These are phyloP conservation scores for Exophiala bonariae DNA, from an alignment of 2,329 filamentous ascomycete species.

Conservation along the genomic window DNA sequence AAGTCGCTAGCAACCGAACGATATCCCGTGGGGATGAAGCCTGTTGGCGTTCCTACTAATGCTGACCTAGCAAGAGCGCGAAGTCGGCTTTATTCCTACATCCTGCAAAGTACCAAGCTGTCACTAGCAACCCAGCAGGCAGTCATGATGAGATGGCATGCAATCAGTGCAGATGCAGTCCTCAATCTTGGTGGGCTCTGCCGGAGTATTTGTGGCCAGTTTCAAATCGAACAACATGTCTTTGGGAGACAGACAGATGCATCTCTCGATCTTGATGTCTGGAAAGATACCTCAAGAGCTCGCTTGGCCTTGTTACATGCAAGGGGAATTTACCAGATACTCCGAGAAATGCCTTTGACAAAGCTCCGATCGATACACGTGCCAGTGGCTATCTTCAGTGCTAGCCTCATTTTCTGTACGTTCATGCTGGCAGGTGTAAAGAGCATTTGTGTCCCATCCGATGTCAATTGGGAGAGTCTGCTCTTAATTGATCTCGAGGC, in stretches of 20 bases:
- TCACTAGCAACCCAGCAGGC: slow-evolving; percentile 39
- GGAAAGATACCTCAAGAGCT: slow-evolving; percentile 40
- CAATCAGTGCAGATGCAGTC: slow-evolving; percentile 44
- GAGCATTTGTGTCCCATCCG: neutral
- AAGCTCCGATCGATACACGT: slow-evolving; percentile 47
- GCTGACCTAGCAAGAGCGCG: slow-evolving; percentile 41
- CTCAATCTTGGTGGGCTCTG: slow-evolving; percentile 43
- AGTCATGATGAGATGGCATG: slow-evolving; percentile 45
- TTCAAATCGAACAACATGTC: slow-evolving; percentile 41
- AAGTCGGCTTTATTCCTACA: slow-evolving; percentile 39
- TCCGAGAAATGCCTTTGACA: slow-evolving; percentile 44
- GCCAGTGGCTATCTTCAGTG: slow-evolving; percentile 45
- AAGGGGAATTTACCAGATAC: slow-evolving; percentile 46
- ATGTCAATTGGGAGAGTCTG: slow-evolving; percentile 8
- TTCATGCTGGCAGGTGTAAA: slow-evolving; percentile 40
- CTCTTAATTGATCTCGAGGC: slow-evolving; percentile 3
- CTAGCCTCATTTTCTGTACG: slow-evolving; percentile 44
- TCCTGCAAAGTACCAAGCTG: slow-evolving; percentile 38
- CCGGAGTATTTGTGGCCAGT: slow-evolving; percentile 39
- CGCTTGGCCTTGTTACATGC: slow-evolving; percentile 44
- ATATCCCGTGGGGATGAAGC: slow-evolving; percentile 36
- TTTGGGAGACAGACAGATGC: slow-evolving; percentile 30
- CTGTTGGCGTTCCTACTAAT: slow-evolving; percentile 41
- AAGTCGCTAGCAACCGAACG: slow-evolving; percentile 44
- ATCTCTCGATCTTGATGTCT: slow-evolving; percentile 39